These are phyloP conservation scores for Aspergillus flavus DNA, from an alignment of 2,329 filamentous ascomycete species.

Conservation along the genomic window DNA sequence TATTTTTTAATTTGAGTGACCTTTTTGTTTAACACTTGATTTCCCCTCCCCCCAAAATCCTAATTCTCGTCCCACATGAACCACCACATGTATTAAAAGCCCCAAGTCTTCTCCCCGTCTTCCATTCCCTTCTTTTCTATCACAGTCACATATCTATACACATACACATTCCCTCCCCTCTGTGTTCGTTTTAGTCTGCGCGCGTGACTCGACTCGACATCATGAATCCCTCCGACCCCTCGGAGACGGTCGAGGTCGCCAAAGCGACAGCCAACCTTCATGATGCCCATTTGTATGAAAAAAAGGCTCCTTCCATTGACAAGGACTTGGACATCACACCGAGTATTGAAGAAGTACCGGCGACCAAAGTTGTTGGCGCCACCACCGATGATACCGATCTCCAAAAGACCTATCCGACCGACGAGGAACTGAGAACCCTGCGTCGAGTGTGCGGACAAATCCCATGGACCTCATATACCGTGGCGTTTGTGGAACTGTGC, in stretches of 20 bases:
- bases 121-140: background rate
- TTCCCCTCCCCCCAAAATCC: background rate
- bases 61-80: background rate
- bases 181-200: background rate
- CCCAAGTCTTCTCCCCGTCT: background rate
- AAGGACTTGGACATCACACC: slow-evolving; percentile 7
- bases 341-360: slow-evolving; percentile 15
- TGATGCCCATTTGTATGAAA: slow-evolving; percentile 21
- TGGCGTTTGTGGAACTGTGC: slow-evolving; percentile 73
- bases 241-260: slow-evolving; percentile 28
- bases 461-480: slow-evolving; percentile 67
- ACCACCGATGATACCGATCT: background rate
- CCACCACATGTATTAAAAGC: background rate
- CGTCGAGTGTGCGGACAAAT: slow-evolving; percentile 49
- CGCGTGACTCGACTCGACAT: background rate
- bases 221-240: slow-evolving; percentile 31
- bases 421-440: slow-evolving; percentile 37
- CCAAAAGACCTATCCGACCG: slow-evolving; percentile 27
- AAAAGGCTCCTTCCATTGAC: slow-evolving; percentile 9
- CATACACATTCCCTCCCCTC: background rate
- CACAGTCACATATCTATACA: background rate
- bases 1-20: background rate
- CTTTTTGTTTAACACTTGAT: background rate
- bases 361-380: background rate
- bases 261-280: slow-evolving; percentile 25